Evolutionary conservation across 1,139 yeast species (phyloP), one percentile per base, ranked within the genome.

Genomic region (Sugiyamaella sp.): DNA sequence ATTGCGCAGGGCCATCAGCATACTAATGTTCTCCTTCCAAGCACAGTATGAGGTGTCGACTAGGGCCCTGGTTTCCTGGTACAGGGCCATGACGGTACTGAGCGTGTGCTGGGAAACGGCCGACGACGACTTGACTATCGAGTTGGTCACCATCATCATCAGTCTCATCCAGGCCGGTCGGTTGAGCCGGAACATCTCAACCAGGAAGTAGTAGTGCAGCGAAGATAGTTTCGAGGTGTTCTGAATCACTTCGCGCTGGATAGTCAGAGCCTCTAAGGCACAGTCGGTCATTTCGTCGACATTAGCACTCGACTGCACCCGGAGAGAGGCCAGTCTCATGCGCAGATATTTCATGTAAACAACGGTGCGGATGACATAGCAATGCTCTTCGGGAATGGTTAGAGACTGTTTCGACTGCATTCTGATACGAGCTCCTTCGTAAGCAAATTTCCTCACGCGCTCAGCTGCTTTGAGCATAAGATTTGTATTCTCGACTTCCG

Each of bases 81-180:
- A 57, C 8, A 50, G 20, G 6, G 35, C 40, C 12, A 57, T 43
- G 9, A 51, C 29, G 4, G 43, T 44, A 19, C 35, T 27, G 29
- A 57, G 54, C 9, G 53, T 42, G 14, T 45, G 38, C 14, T 29
- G 35, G 8, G 35, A 29, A 12, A 29, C 35, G 4, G 35, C 27
- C 6, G 25, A 17, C 1, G 51, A 25, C 10, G 41, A 16, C 12
- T 48, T 51, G 9, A 21, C 21, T 8, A 51, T 45, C 20, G 39
- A 39, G 17, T 47, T 54, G 19, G 41, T 37, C 4, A 46, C 49
- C 5, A 48, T 46, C 53, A 53, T 52, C 45, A 56, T 48, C 5
- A 56, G 27, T n/a, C 51, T 49, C 56, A 53, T 54, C 62, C 62
- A 59, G 12, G 61, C 60, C 12, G 52, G 50, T 9, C 51, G 46